phyloP scores from a whole-genome alignment of 2,329 filamentous ascomycete species.

The Fonsecaea multimorphosa region DNA sequence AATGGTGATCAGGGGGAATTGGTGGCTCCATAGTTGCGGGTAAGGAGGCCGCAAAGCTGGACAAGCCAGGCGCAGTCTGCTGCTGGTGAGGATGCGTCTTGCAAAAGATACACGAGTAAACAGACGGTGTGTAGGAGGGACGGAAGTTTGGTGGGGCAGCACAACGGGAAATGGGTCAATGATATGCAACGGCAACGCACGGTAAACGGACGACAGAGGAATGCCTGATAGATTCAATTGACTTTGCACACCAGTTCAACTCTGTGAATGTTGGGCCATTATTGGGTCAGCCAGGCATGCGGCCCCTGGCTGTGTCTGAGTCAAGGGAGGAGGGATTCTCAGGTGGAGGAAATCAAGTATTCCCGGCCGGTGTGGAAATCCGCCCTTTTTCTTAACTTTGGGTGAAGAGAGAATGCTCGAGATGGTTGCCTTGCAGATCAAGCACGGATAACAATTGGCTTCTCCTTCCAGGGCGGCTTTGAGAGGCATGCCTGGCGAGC shows the following conservation, averaged over 20 bases:
- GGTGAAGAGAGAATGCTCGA: constrained; percentile 6
- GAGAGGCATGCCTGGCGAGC: constrained; percentile 1
- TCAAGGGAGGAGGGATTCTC: constrained; percentile 14
- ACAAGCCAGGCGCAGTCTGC: constrained; percentile 30
- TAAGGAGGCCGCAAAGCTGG: constrained; percentile 18
- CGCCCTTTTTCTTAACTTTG: background rate
- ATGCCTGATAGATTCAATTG: background rate
- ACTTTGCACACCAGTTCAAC: background rate
- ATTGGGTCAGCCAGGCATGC: constrained; percentile 7
- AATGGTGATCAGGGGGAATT: constrained; percentile 30
- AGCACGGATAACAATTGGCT: constrained; percentile 9
- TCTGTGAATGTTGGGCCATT: background rate
- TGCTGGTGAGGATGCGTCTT: constrained; percentile 30
- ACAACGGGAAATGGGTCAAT: constrained; percentile 13
- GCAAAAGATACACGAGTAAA: constrained; percentile 8
- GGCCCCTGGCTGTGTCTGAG: background rate
- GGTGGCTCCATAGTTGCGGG: constrained; percentile 29
- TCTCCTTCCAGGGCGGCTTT: background rate
- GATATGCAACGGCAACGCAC: constrained; percentile 8
- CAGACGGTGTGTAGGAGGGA: constrained; percentile 9
- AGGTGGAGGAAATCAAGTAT: constrained; percentile 12
- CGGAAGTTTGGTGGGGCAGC: constrained; percentile 27
- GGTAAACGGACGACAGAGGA: constrained; percentile 1
- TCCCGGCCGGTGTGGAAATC: constrained; percentile 13
- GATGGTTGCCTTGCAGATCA: constrained; percentile 29